These are phyloP conservation scores for Ulvella scutata DNA, from an alignment of 139 green algal species.

Conservation along the genomic window DNA sequence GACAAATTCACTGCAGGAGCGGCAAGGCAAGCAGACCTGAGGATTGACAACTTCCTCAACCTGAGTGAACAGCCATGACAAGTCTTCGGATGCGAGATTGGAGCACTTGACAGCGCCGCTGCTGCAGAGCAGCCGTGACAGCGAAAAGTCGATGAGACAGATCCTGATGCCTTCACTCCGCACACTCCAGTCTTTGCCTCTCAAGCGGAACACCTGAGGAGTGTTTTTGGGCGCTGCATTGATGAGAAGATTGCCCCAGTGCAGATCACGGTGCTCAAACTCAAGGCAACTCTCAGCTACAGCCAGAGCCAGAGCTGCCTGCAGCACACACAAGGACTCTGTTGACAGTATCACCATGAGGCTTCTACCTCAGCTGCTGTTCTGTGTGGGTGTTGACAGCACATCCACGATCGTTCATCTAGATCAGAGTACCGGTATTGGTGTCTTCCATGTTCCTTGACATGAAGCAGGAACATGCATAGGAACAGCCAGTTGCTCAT, in stretches of 20 bases:
- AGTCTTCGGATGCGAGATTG: slow-evolving; percentile 48
- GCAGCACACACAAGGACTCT: too few relatives aligned
- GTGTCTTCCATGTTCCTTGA: background rate
- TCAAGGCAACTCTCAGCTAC: slow-evolving; percentile 65
- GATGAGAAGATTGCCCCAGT: slow-evolving; percentile 73
- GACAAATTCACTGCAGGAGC: background rate
- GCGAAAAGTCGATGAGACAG: slow-evolving; percentile 79
- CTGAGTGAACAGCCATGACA: background rate
- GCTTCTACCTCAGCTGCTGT: too few relatives aligned
- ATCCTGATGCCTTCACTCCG: slow-evolving; percentile 16
- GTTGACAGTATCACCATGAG: background rate
- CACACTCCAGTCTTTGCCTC: slow-evolving; percentile 14
- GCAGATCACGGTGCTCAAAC: slow-evolving; percentile 98
- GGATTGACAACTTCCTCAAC: too few relatives aligned
- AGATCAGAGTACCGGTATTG: background rate
- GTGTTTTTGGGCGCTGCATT: background rate
- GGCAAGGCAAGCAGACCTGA: background rate
- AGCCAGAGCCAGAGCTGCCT: slow-evolving; percentile 63
- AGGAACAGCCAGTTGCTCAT: background rate
- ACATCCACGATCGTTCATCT: background rate
- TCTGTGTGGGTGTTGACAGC: background rate
- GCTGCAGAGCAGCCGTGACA: slow-evolving; percentile 44
- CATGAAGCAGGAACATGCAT: slow-evolving; percentile 3
- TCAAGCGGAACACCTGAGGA: background rate
- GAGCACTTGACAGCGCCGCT: slow-evolving; percentile 40